These are phyloP conservation scores for Nemophila menziesii DNA, from an alignment of 257 asterid genomes.

Conservation along the genomic window DNA sequence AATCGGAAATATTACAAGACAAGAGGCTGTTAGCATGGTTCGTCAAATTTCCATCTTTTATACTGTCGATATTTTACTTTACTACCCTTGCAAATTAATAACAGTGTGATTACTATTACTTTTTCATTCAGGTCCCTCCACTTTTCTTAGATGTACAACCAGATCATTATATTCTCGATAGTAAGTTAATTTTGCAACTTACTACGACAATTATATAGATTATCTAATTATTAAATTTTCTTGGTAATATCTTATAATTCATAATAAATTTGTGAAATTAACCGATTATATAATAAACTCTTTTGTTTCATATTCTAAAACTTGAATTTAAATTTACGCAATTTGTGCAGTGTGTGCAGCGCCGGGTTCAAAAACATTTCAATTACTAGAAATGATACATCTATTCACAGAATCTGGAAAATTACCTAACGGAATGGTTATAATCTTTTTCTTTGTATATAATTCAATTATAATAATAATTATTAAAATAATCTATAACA, in stretches of 20 bases:
- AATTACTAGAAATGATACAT: constrained; percentile 95
- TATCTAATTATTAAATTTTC: no score
- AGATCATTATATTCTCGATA: constrained; percentile 88
- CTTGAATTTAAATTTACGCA: no score
- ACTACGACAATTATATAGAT: no score
- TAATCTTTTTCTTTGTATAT: constrained; percentile 7
- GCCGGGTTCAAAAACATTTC: constrained; percentile 97
- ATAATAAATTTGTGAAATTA: no score
- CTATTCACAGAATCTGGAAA: constrained; percentile 52
- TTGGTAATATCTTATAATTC: no score
- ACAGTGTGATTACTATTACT: constrained; percentile 10
- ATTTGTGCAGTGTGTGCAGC: constrained; percentile 95
- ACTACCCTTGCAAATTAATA: constrained; percentile 6
- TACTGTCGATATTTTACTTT: not conserved
- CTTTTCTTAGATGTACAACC: constrained; percentile 86
- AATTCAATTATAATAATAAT: not conserved
- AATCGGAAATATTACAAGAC: constrained; percentile 92
- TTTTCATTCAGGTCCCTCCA: constrained; percentile 91
- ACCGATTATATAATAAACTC: no score
- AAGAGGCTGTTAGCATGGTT: constrained; percentile 99
- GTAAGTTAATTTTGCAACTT: constrained; percentile 58
- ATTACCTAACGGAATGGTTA: constrained; percentile 89
- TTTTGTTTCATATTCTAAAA: no score
- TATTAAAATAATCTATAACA: no score
- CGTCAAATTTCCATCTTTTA: constrained; percentile 19